Evolutionary conservation across 176 grass and related monocot genomes (phyloP).

Genomic region (Dactylis glomerata): DNA sequence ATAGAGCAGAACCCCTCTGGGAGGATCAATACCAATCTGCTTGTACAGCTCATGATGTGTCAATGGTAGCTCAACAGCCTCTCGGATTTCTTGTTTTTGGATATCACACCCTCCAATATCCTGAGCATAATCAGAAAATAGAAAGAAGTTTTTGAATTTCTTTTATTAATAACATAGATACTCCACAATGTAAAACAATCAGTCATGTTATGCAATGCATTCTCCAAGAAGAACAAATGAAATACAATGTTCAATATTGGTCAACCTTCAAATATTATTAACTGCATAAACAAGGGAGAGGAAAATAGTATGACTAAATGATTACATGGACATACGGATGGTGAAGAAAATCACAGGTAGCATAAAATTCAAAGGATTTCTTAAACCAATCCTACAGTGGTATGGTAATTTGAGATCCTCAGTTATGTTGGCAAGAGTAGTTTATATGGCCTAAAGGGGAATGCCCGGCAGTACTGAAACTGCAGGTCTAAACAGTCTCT

Average conservation of each 20-base stretch:
- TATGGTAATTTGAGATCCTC: background rate
- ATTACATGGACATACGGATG: background rate
- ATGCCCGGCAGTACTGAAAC: background rate
- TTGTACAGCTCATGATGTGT: constrained; percentile 71
- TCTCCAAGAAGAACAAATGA: constrained; percentile 1
- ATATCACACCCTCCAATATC: constrained; percentile 99
- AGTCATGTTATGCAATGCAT: background rate
- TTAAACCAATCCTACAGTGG: background rate
- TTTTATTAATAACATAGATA: too few species aligned
- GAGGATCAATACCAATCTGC: constrained; percentile 97
- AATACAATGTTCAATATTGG: background rate
- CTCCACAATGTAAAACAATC: background rate
- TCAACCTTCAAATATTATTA: background rate
- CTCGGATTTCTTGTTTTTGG: constrained; percentile 96
- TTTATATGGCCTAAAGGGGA: background rate
- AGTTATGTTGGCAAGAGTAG: background rate
- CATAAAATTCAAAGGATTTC: background rate
- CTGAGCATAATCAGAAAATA: constrained; percentile 44
- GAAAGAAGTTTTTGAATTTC: background rate
- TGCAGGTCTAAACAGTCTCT: background rate
- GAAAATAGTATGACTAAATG: background rate
- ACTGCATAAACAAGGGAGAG: background rate
- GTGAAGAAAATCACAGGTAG: background rate
- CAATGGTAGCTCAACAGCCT: constrained; percentile 87
- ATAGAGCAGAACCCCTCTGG: constrained; percentile 91